phyloP scores from a whole-genome alignment of 2,329 filamentous ascomycete species.

The Fusarium sp. region DNA sequence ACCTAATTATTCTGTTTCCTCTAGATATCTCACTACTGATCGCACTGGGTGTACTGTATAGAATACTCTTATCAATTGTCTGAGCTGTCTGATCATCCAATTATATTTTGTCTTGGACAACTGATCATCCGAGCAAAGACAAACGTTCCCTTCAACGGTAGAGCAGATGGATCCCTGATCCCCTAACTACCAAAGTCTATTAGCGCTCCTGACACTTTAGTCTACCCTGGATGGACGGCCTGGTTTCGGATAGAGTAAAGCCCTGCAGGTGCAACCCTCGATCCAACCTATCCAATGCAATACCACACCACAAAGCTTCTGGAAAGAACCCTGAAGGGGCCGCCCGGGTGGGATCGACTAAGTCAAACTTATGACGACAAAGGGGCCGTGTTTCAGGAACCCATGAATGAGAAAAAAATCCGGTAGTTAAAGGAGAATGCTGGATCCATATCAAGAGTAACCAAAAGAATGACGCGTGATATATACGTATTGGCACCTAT shows the following conservation, averaged over 20 bases:
- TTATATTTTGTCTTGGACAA: background rate
- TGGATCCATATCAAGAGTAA: conserved; percentile 9
- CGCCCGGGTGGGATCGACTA: conserved; percentile 26
- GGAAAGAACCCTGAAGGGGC: conserved; percentile 16
- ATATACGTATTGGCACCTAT: background rate
- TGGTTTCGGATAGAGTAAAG: conserved; percentile 20
- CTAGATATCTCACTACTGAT: too few species aligned
- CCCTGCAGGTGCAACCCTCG: background rate
- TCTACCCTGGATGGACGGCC: conserved; percentile 3
- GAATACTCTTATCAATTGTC: background rate
- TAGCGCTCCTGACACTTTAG: conserved; percentile 10
- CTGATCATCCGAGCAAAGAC: background rate
- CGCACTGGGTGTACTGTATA: background rate
- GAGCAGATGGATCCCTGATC: conserved; percentile 17
- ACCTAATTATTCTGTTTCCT: background rate
- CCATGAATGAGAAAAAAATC: conserved; percentile 18
- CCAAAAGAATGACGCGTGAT: background rate
- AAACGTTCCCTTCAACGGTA: conserved; percentile 13
- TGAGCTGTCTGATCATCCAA: background rate
- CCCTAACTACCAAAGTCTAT: conserved; percentile 14
- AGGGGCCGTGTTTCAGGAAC: conserved; percentile 25
- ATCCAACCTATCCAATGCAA: background rate
- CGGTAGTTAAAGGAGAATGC: conserved; percentile 11
- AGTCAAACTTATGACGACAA: conserved; percentile 22
- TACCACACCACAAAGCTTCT: conserved; percentile 21